Evolutionary conservation across 2,329 filamentous ascomycete species (phyloP).

Genomic region (Anisogramma anomala): DNA sequence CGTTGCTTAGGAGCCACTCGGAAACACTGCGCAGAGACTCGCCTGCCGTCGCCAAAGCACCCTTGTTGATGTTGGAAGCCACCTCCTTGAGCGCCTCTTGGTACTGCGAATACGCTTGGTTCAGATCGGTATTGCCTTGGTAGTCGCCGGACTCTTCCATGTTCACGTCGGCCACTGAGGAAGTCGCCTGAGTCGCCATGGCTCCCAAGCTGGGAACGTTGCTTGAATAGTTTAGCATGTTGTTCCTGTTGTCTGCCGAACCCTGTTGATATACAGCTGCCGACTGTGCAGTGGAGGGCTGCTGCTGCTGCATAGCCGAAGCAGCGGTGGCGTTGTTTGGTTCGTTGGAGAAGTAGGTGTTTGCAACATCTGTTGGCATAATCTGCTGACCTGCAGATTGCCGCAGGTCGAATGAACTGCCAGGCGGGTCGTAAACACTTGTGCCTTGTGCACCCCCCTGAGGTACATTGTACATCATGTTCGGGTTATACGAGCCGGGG

Average conservation of each 20-base stretch:
- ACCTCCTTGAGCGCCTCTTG: constrained; percentile 51
- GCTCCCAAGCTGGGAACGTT: constrained; percentile 35
- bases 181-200: constrained; percentile 30
- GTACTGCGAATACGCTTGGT: constrained; percentile 58
- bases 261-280: constrained; percentile 56
- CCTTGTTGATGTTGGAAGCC: constrained; percentile 57
- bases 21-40: constrained; percentile 42
- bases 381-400: constrained; percentile 70
- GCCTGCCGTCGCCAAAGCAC: constrained; percentile 37
- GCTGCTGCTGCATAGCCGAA: constrained; percentile 38
- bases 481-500: constrained; percentile 45
- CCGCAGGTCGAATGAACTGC: constrained; percentile 63
- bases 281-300: constrained; percentile 36
- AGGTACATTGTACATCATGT: constrained; percentile 70
- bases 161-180: constrained; percentile 32
- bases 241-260: constrained; percentile 37
- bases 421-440: constrained; percentile 55
- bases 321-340: constrained; percentile 50
- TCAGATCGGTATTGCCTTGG: constrained; percentile 41
- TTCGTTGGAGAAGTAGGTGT: constrained; percentile 65
- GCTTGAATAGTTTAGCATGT: constrained; percentile 43
- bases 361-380: constrained; percentile 51
- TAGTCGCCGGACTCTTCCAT: constrained; percentile 48
- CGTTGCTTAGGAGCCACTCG: constrained; percentile 44
- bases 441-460: constrained; percentile 48